These are phyloP conservation scores for Fusarium succisae DNA, from an alignment of 2,329 filamentous ascomycete species.

Conservation along the genomic window DNA sequence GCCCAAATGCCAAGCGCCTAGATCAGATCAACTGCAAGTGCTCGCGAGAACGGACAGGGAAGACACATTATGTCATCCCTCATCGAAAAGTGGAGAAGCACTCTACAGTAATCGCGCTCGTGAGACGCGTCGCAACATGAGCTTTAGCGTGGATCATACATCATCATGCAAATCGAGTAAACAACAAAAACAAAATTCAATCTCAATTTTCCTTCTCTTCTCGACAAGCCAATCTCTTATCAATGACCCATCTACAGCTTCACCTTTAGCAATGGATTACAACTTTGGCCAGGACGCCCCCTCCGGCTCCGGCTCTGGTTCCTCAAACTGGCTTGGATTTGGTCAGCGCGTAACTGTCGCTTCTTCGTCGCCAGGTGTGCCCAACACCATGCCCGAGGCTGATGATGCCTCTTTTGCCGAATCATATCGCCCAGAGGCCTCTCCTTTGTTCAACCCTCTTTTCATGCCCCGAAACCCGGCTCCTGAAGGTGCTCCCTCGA, in stretches of 20 bases:
- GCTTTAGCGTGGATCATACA: not conserved
- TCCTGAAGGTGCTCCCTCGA: conserved; percentile 5
- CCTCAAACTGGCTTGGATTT: conserved; percentile 33
- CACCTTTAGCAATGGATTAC: conserved; percentile 28
- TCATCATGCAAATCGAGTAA: conserved; percentile 18
- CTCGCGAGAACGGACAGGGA: not conserved
- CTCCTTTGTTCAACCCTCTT: conserved; percentile 37
- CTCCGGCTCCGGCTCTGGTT: conserved; percentile 20
- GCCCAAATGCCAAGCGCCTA: conserved; percentile 18
- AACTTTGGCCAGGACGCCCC: conserved; percentile 24
- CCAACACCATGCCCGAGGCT: conserved; percentile 11
- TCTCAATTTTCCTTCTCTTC: not conserved
- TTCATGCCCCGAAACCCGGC: conserved; percentile 8
- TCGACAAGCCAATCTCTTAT: not conserved
- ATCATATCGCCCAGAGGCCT: conserved; percentile 36
- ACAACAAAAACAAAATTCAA: conserved; percentile 22
- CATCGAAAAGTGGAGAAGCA: not conserved
- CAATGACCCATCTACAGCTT: not conserved
- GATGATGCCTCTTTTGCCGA: conserved; percentile 41
- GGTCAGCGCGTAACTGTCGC: conserved; percentile 25
- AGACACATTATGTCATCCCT: conserved; percentile 6
- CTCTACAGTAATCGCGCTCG: not conserved
- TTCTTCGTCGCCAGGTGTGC: conserved; percentile 30
- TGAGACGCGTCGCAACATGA: conserved; percentile 8
- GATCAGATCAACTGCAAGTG: conserved; percentile 23